Base-by-base conservation (phyloP, 2,329 filamentous ascomycete genomes). In the Epichloe hybrida region DNA sequence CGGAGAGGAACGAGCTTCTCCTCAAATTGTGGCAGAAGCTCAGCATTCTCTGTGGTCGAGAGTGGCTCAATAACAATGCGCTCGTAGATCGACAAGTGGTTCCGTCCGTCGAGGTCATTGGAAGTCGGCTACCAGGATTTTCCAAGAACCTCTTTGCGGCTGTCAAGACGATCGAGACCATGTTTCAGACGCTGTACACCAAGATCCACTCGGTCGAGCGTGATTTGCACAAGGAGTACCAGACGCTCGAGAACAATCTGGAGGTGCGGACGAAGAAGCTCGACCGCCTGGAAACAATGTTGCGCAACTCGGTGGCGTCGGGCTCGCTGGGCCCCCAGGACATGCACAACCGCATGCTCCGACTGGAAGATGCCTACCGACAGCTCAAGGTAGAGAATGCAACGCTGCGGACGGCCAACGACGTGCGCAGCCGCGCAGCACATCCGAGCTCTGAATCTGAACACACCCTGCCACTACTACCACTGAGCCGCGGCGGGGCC, bases 21-120 rank as follows among this genome's bases (percentile, higher is more conserved):
- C 78, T 96, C 21, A 77, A 81, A n/a, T 72, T 97, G 5, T 98
- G 93, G 93, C 91, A 91, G 55, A 80, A 86, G 44, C 76, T 98
- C 8, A 90, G 88, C 3, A 76, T 80, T 0, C 76, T 97, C 42
- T 97, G 93, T 60, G 93, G 93, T 11, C 78, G 81, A 0, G 93
- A 97, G 62, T 98, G 93, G 91, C 81, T 86, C 4, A 86, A 95
- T 64, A 82, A 84, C 60, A 90, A 97, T 66, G 85, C 84, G 51
- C 79, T 95, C 23, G 86, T 97, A 62, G 91, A 93, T 60, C 88
- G 89, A 20, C 86, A 91, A 53, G 80, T 79, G 1, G 71, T 95
- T 6, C 88, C 90, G 0, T 88, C 85, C 12, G 75, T 94, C 36
- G 91, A 96, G 61, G 83, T 89, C 13, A 86, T 98, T 54, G 81